A percentile compares a stretch with the other conserved stretches of the same genome.
These are phyloP conservation scores for Platanus orientalis DNA, from an alignment of 164 flowering plant species.

Conservation along the genomic window DNA sequence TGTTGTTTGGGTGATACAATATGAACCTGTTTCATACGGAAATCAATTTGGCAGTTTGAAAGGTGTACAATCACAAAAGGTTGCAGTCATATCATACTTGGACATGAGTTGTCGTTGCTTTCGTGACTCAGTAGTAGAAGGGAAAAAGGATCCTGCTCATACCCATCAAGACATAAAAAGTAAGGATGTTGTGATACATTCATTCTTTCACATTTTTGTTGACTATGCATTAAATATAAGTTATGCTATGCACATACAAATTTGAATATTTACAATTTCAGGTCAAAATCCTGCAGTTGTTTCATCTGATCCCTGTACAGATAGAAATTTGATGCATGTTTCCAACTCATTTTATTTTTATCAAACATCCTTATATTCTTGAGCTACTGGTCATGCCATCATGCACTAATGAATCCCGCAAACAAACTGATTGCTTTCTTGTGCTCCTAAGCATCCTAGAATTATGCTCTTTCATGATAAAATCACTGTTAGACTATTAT, in stretches of 20 bases:
- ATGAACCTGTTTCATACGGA: not conserved
- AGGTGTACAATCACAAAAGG: not conserved
- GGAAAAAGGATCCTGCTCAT: conserved; percentile 9
- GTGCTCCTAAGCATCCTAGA: too few relatives aligned
- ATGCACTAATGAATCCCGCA: too few relatives aligned
- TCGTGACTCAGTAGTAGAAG: conserved; percentile 20
- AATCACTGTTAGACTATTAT: too few relatives aligned
- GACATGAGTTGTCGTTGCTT: conserved; percentile 53
- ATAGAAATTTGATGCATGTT: not conserved
- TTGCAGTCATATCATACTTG: not conserved
- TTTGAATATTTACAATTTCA: too few relatives aligned
- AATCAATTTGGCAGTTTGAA: not conserved
- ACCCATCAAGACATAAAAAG: conserved; percentile 21
- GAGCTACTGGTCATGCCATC: too few relatives aligned
- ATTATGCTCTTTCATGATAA: too few relatives aligned
- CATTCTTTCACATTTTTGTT: not conserved
- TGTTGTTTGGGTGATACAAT: not conserved
- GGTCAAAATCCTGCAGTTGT: too few relatives aligned
- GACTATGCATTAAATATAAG: not conserved
- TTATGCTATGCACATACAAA: not conserved
- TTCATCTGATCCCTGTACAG: not conserved
- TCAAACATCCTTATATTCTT: too few relatives aligned
- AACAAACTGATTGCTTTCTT: too few relatives aligned
- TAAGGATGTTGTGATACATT: conserved; percentile 11
- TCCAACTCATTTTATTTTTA: too few relatives aligned